phyloP scores from a whole-genome alignment of 75 land plant genomes.

The Azolla pinnata region DNA sequence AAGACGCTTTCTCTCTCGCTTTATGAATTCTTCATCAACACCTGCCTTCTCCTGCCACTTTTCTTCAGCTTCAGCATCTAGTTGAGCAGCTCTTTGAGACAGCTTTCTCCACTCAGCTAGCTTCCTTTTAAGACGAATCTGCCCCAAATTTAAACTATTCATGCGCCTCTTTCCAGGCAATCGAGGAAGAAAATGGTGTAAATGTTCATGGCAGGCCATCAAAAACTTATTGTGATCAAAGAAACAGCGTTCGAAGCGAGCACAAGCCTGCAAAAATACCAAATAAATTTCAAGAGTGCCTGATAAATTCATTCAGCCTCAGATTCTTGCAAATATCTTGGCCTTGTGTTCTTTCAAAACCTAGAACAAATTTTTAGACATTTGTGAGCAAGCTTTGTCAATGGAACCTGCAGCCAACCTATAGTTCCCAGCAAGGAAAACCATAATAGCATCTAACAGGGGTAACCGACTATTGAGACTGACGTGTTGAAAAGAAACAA shows the following conservation, averaged over 20 bases:
- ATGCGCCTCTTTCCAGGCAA: slow-evolving; percentile 39
- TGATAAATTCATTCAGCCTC: background rate
- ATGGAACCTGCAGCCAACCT: too few relatives aligned
- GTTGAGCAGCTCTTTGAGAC: slow-evolving; percentile 44
- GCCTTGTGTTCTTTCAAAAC: too few relatives aligned
- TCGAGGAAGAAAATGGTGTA: slow-evolving; percentile 19
- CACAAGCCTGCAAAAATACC: slow-evolving; percentile 66
- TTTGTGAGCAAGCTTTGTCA: too few relatives aligned
- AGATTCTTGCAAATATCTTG: too few relatives aligned
- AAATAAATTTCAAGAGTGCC: background rate
- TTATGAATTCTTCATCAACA: slow-evolving; percentile 94
- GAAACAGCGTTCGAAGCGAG: slow-evolving; percentile 68
- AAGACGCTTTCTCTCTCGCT: slow-evolving; percentile 76
- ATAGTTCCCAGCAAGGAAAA: too few relatives aligned
- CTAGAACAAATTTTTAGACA: too few relatives aligned
- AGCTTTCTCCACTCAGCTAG: slow-evolving; percentile 38
- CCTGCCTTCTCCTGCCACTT: slow-evolving; percentile 84
- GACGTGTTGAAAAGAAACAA: too few relatives aligned
- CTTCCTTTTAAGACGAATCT: slow-evolving; percentile 44
- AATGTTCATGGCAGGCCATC: slow-evolving; percentile 59
- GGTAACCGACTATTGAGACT: too few relatives aligned
- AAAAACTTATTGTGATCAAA: slow-evolving; percentile 93
- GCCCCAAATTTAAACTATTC: slow-evolving; percentile 20
- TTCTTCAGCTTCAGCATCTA: slow-evolving; percentile 85
- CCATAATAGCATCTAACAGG: too few relatives aligned